Conservation (phyloP, 2,329 filamentous ascomycete genomes). For the Claviceps capensis region DNA sequence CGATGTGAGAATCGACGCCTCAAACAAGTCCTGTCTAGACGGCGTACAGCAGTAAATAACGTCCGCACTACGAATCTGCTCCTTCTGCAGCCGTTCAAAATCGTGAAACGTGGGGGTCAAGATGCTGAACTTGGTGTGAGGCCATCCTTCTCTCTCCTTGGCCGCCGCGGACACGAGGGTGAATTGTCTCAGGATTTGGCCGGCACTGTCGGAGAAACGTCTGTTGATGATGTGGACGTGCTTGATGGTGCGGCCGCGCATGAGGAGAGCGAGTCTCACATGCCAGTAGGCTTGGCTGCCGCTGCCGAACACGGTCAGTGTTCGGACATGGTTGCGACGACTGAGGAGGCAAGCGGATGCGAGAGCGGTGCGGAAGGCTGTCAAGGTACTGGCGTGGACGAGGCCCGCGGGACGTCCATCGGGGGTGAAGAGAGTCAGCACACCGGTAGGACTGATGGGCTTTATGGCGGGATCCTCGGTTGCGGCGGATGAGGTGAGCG, state of each 20-base stretch:
- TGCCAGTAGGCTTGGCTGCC: conserved; percentile 94
- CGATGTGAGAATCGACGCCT: conserved; percentile 55
- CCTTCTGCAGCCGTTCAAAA: conserved; percentile 50
- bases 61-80: conserved; percentile 58
- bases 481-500: conserved; percentile 33
- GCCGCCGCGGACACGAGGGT: conserved; percentile 26
- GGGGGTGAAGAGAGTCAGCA: conserved; percentile 54
- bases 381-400: conserved; percentile 60
- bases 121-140: conserved; percentile 51
- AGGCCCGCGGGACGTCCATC: conserved; percentile 51
- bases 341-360: conserved; percentile 53
- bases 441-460: conserved; percentile 43
- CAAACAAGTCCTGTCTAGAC: conserved; percentile 60
- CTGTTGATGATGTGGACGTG: conserved; percentile 76
- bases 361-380: conserved; percentile 68
- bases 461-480: conserved; percentile 14
- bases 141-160: conserved; percentile 48
- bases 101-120: conserved; percentile 59
- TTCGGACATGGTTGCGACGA: conserved; percentile 56
- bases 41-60: conserved; percentile 86
- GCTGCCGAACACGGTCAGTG: conserved; percentile 71
- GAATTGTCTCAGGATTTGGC: conserved; percentile 35
- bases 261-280: conserved; percentile 65
- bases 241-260: conserved; percentile 57
- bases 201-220: conserved; percentile 45